A percentile compares a stretch with the other conserved stretches of the same genome.
phyloP scores from a whole-genome alignment of 1,284 basidiomycete species.

The Athelia sp. region DNA sequence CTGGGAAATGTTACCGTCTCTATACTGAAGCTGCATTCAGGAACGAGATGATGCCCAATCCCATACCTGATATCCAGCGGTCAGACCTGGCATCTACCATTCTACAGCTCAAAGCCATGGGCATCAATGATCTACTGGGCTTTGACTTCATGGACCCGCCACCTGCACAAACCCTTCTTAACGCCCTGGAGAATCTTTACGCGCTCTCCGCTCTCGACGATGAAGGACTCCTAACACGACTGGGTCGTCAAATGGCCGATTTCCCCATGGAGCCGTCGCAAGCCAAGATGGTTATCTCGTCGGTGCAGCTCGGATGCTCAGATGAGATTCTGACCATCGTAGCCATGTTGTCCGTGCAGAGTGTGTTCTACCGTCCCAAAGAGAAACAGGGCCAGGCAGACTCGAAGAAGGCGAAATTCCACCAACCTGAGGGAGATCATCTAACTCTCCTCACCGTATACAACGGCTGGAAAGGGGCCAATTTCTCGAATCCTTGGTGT shows the following conservation, averaged over 20 bases:
- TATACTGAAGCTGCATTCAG: conserved; percentile 92
- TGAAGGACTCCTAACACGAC: conserved; percentile 89
- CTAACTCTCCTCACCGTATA: conserved; percentile 94
- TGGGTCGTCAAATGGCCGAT: conserved; percentile 99
- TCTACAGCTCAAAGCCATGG: conserved; percentile 97
- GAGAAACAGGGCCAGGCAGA: conserved; percentile 99
- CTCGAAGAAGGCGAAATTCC: conserved; percentile 98
- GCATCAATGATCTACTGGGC: conserved; percentile 94
- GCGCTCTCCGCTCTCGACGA: conserved; percentile 95
- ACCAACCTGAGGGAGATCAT: conserved; percentile 97
- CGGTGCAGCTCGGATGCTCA: conserved; percentile 93
- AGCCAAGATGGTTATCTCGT: conserved; percentile 99
- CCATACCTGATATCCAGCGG: conserved; percentile 96
- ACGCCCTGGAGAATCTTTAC: conserved; percentile 91
- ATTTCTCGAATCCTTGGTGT: conserved; percentile 96
- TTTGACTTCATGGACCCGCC: conserved; percentile 99
- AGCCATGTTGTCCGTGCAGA: conserved; percentile 96
- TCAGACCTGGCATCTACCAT: conserved; percentile 94
- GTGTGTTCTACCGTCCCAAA: conserved; percentile 96
- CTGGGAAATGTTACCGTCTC: conserved; percentile 96
- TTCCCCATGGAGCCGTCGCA: conserved; percentile 97
- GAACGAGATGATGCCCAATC: conserved; percentile 98
- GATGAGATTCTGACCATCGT: conserved; percentile 97
- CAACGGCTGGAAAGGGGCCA: conserved; percentile 96
- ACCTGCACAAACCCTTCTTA: conserved; percentile 92